A percentile compares a stretch with the other conserved stretches of the same genome.
Conservation (phyloP, 2,329 filamentous ascomycete genomes). For the Nothopassalora personata region DNA sequence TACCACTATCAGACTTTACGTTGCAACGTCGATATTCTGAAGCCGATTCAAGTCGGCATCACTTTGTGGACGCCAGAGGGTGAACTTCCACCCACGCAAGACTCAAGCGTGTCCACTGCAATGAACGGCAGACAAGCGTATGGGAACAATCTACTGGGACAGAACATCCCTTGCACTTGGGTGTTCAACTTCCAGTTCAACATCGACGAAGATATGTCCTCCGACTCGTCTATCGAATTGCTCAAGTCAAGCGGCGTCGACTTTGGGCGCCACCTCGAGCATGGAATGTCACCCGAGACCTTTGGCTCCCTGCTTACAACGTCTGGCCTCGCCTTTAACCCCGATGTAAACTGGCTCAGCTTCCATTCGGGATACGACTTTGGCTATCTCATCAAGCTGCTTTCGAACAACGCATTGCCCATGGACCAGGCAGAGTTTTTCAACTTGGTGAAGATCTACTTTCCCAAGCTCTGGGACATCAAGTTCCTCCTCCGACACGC, state of each 20-base stretch:
- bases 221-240: slow-evolving; percentile 88
- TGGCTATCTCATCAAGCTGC: slow-evolving; percentile 90
- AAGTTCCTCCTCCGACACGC: slow-evolving; percentile 96
- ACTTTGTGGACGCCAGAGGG: slow-evolving; percentile 89
- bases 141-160: slow-evolving; percentile 40
- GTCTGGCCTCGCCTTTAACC: slow-evolving; percentile 81
- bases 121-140: slow-evolving; percentile 32
- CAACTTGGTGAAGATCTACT: slow-evolving; percentile 82
- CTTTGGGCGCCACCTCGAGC: slow-evolving; percentile 74
- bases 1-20: slow-evolving; percentile 98
- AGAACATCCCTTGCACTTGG: slow-evolving; percentile 74
- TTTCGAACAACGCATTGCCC: slow-evolving; percentile 75
- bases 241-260: slow-evolving; percentile 89
- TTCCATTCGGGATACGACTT: slow-evolving; percentile 99
- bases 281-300: slow-evolving; percentile 83
- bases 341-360: slow-evolving; percentile 90
- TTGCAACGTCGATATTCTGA: slow-evolving; percentile 94
- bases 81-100: slow-evolving; percentile 70
- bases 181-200: slow-evolving; percentile 99
- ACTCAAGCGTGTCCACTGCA: slow-evolving; percentile 43
- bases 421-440: slow-evolving; percentile 89
- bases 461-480: slow-evolving; percentile 89
- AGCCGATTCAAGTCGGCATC: slow-evolving; percentile 94
- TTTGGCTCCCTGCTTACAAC: slow-evolving; percentile 88
- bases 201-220: slow-evolving; percentile 94